A percentile compares a stretch with the other conserved stretches of the same genome.
Conservation (phyloP, 805 yeast species). For the Grigorovia jiainica region DNA sequence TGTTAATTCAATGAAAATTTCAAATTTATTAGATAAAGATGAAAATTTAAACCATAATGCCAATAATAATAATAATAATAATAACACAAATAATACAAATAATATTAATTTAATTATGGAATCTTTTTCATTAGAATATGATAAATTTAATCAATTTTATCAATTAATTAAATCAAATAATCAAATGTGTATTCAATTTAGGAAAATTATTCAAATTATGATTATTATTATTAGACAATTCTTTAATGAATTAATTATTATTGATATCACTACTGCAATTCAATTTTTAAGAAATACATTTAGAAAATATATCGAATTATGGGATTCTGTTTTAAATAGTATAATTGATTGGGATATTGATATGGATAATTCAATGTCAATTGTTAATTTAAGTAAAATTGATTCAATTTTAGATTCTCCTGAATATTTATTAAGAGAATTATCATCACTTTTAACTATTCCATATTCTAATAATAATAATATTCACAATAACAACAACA, state of each 20-base stretch:
- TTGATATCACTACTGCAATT: slow-evolving; percentile 14
- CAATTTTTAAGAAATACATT: slow-evolving; percentile 19
- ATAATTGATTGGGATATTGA: slow-evolving; percentile 2
- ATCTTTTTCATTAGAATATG: slow-evolving; percentile 1
- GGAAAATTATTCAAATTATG: slow-evolving; percentile 17
- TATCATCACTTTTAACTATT: slow-evolving; percentile 27
- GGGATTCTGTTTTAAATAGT: slow-evolving; percentile 18
- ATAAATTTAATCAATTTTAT: not conserved
- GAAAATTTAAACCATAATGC: not conserved
- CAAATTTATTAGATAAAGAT: not conserved
- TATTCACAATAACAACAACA: not conserved
- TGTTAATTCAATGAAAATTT: slow-evolving; percentile 7
- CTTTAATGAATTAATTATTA: slow-evolving; percentile 20
- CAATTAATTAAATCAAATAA: not conserved
- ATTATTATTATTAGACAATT: slow-evolving; percentile 21
- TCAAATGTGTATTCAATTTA: slow-evolving; percentile 1
- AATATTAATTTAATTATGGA: not conserved
- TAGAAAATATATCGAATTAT: slow-evolving; percentile 16
- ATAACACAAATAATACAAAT: not conserved
- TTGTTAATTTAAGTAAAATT: slow-evolving; percentile 3
- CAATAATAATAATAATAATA: slow-evolving; percentile 1
- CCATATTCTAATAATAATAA: slow-evolving; percentile 6
- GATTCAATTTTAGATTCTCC: slow-evolving; percentile 11
- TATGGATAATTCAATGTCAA: not conserved
- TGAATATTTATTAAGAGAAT: slow-evolving; percentile 22